Percentiles rank a stretch among this genome's conserved stretches.
Conservation (phyloP, 257 asterid species). For the Lavandula angustifolia region DNA sequence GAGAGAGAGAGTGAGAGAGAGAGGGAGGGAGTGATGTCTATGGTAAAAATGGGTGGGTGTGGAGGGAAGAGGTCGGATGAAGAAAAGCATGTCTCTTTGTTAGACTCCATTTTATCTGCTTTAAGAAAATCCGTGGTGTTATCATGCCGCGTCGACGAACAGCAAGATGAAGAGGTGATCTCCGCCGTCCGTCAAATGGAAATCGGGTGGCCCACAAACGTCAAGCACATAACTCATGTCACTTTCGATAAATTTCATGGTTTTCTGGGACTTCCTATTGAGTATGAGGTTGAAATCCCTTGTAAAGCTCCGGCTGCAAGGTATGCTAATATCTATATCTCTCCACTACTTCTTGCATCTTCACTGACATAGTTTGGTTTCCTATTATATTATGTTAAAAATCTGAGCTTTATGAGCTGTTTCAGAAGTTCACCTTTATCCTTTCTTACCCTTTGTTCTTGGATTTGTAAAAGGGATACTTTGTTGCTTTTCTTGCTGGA, state of each 20-base stretch:
- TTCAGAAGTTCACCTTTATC: slow-evolving; percentile 2
- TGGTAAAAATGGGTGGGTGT: slow-evolving; percentile 52
- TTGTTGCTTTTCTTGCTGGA: neutral
- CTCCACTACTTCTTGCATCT: neutral
- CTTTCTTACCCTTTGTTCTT: slow-evolving; percentile 6
- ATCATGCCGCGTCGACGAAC: slow-evolving; percentile 53
- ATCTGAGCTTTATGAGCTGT: neutral
- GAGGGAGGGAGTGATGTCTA: slow-evolving; percentile 29
- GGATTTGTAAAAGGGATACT: slow-evolving; percentile 13
- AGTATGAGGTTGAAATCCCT: slow-evolving; percentile 75
- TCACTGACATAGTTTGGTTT: too few species aligned
- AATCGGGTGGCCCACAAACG: slow-evolving; percentile 93
- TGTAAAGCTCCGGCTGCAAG: slow-evolving; percentile 85
- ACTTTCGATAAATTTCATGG: slow-evolving; percentile 92
- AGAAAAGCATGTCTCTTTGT: slow-evolving; percentile 45
- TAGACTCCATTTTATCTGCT: slow-evolving; percentile 61
- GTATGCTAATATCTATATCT: slow-evolving; percentile 33
- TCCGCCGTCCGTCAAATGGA: slow-evolving; percentile 71
- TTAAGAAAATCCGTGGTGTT: slow-evolving; percentile 75
- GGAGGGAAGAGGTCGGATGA: slow-evolving; percentile 44
- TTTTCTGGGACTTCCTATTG: slow-evolving; percentile 83
- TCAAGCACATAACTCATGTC: slow-evolving; percentile 82
- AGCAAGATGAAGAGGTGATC: slow-evolving; percentile 47
- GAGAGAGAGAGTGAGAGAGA: slow-evolving; percentile 26
- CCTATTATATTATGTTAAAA: neutral